Percentiles rank a stretch among this genome's conserved stretches.
Evolutionary conservation across 306 rosid genomes (phyloP).

Genomic region (Glycine soja): DNA sequence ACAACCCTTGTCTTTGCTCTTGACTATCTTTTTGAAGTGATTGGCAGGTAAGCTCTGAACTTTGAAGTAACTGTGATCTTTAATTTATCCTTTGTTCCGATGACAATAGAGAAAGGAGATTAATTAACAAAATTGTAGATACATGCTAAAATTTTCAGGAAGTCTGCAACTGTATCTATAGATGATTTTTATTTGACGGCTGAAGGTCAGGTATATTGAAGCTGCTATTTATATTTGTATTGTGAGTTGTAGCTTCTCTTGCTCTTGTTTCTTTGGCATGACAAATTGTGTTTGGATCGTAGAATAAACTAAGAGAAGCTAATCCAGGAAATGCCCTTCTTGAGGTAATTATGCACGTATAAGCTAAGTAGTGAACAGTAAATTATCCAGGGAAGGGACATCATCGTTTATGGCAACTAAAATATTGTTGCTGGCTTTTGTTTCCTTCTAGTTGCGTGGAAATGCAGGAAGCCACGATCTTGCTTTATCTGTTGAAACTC

Average conservation of each 20-base stretch:
- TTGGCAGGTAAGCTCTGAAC: slow-evolving; percentile 61
- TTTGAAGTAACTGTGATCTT: slow-evolving; percentile 16
- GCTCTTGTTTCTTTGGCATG: slow-evolving; percentile 27
- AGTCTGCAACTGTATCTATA: slow-evolving; percentile 86
- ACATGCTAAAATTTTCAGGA: slow-evolving; percentile 66
- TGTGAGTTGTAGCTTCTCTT: slow-evolving; percentile 1
- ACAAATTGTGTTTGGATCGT: slow-evolving; percentile 52
- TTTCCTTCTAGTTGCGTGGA: slow-evolving; percentile 70
- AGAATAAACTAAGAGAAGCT: slow-evolving; percentile 80
- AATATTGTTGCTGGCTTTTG: slow-evolving; percentile 23
- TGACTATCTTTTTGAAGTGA: slow-evolving; percentile 71
- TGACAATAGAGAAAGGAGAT: slow-evolving; percentile 1
- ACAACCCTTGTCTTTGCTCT: slow-evolving; percentile 96
- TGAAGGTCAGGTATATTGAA: slow-evolving; percentile 72
- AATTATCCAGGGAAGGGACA: slow-evolving; percentile 33
- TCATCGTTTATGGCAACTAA: slow-evolving; percentile 14
- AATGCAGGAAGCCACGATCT: slow-evolving; percentile 99
- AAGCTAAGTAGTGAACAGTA: not conserved
- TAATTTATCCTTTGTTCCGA: slow-evolving; percentile 40
- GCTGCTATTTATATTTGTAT: slow-evolving; percentile 29
- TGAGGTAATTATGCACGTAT: slow-evolving; percentile 64
- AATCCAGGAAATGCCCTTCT: slow-evolving; percentile 86
- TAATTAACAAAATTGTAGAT: slow-evolving; percentile 39
- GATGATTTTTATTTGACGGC: slow-evolving; percentile 94
- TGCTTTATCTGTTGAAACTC: slow-evolving; percentile 73